phyloP scores from a whole-genome alignment of 805 yeast genomes.

The Teunomyces gatunensis region DNA sequence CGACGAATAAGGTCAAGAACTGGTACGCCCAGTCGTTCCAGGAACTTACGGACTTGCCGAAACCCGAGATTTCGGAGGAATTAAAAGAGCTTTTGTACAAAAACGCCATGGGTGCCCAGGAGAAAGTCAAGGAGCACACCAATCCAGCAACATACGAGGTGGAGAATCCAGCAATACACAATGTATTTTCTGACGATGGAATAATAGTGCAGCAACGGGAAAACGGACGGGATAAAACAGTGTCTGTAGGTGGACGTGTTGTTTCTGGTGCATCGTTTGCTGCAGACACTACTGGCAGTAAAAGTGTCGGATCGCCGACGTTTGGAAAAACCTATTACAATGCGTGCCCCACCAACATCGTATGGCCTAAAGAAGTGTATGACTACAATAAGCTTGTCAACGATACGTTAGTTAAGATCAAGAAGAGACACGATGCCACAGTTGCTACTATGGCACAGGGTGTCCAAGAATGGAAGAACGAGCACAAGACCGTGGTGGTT shows the following conservation, averaged over 20 bases:
- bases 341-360: slow-evolving; percentile 50
- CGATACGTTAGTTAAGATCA: slow-evolving; percentile 65
- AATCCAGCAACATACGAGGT: slow-evolving; percentile 31
- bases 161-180: slow-evolving; percentile 37
- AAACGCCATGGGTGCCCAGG: slow-evolving; percentile 7
- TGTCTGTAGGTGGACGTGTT: slow-evolving; percentile 16
- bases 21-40: slow-evolving; percentile 94
- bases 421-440: slow-evolving; percentile 86
- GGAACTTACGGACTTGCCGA: slow-evolving; percentile 64
- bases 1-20: slow-evolving; percentile 70
- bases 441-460: slow-evolving; percentile 92
- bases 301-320: slow-evolving; percentile 31
- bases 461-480: slow-evolving; percentile 82
- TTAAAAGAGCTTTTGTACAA: slow-evolving; percentile 34
- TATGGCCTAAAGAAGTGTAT: slow-evolving; percentile 73
- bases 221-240: not conserved
- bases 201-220: slow-evolving; percentile 28
- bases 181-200: slow-evolving; percentile 52
- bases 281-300: not conserved
- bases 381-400: slow-evolving; percentile 68
- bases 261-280: not conserved
- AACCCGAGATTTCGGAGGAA: slow-evolving; percentile 50
- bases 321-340: slow-evolving; percentile 48
- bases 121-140: slow-evolving; percentile 7
- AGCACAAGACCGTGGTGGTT: slow-evolving; percentile 46